Evolutionary conservation across 768 basidiomycete species (phyloP).

Genomic region (Gymnopilus junonius): DNA sequence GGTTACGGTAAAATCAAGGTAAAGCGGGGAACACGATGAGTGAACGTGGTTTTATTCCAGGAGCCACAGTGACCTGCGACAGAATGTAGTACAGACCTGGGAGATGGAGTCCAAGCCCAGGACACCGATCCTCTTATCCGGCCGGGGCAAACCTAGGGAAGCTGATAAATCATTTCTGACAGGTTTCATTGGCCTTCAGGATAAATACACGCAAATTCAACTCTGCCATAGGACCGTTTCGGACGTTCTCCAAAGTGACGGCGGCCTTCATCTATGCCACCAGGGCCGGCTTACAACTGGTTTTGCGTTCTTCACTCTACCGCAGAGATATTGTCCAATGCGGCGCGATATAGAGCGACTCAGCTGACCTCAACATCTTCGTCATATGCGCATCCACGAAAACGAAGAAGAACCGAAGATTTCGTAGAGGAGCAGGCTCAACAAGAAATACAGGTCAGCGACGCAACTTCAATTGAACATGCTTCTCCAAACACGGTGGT

Average conservation of each 20-base stretch:
- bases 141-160: neutral
- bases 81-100: neutral
- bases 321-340: constrained; percentile 64
- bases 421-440: neutral
- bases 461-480: neutral
- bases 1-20: neutral
- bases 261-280: constrained; percentile 54
- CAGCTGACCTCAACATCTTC: constrained; percentile 34
- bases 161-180: neutral
- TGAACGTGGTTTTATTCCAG: neutral
- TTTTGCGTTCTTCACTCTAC: constrained; percentile 66
- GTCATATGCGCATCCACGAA: constrained; percentile 19
- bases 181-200: too few relatives aligned
- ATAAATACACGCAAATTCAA: too few relatives aligned
- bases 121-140: neutral
- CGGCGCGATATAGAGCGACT: constrained; percentile 58
- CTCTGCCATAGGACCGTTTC: neutral
- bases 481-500: neutral
- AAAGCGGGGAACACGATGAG: neutral
- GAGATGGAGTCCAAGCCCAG: neutral
- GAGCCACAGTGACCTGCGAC: neutral
- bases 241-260: neutral
- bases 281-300: constrained; percentile 73
- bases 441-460: too few relatives aligned
- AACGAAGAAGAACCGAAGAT: constrained; percentile 18